A percentile compares a stretch with the other conserved stretches of the same genome.
Conservation (phyloP, 139 green algal species). For the Trebouxia sp. region DNA sequence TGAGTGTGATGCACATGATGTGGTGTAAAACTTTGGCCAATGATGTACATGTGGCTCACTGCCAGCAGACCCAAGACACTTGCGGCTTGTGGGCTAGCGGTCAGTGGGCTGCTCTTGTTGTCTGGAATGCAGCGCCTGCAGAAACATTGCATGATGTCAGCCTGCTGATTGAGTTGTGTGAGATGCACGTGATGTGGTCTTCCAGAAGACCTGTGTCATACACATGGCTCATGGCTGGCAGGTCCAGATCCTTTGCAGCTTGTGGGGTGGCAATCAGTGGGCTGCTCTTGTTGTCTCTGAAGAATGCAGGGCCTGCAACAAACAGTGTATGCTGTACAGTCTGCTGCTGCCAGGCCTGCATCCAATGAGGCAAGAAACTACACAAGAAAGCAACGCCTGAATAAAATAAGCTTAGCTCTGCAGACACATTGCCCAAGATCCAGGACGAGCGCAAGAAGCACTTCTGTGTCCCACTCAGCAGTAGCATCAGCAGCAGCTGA, state of each 20-base stretch:
- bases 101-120: conserved; percentile 64
- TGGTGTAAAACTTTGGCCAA: conserved; percentile 30
- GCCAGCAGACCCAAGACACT: conserved; percentile 84
- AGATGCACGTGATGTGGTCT: background rate
- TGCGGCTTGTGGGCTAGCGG: conserved; percentile 65
- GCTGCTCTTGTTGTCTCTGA: conserved; percentile 71
- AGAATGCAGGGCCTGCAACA: conserved; percentile 64
- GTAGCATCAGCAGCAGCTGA: too few species aligned
- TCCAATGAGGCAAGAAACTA: too few species aligned
- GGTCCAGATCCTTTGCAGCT: conserved; percentile 76
- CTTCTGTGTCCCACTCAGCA: too few species aligned
- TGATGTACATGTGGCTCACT: conserved; percentile 85
- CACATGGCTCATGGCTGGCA: conserved; percentile 84
- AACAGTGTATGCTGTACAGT: too few species aligned
- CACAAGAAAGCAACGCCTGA: background rate
- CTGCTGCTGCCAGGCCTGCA: background rate
- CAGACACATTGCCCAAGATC: too few species aligned
- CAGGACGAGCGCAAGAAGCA: too few species aligned
- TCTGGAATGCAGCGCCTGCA: conserved; percentile 71
- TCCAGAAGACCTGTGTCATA: conserved; percentile 64
- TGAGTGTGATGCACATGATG: conserved; percentile 21
- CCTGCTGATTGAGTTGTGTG: too few species aligned
- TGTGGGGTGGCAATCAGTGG: conserved; percentile 73
- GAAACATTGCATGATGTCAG: too few species aligned
- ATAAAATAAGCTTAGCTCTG: background rate